Conservation (phyloP, 495 filamentous ascomycete genomes). For the Lasiosphaeria ovina region DNA sequence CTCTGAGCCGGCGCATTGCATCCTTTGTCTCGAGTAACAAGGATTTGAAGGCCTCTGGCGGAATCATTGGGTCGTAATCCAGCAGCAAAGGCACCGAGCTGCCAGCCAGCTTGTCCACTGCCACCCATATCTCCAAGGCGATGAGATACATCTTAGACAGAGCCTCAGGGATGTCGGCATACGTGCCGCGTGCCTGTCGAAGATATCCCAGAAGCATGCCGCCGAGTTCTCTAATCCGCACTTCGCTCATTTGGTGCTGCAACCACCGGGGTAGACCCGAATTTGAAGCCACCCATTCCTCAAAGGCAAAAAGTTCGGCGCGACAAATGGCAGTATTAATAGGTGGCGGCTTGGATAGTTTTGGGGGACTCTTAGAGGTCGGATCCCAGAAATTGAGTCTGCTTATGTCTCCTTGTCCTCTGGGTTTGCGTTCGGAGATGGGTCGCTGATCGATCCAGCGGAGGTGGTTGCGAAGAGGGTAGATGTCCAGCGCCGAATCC, state of each 20-base stretch:
- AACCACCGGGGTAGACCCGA: not conserved
- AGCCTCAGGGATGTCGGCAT: constrained; percentile 47
- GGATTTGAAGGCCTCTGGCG: constrained; percentile 37
- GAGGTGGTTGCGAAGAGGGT: no score
- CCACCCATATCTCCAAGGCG: constrained; percentile 62
- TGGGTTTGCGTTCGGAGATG: no score
- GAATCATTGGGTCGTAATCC: constrained; percentile 53
- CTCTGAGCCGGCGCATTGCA: constrained; percentile 51
- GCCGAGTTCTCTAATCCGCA: constrained; percentile 9
- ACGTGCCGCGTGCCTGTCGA: constrained; percentile 22
- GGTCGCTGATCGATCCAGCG: no score
- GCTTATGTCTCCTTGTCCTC: no score
- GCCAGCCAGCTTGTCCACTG: constrained; percentile 54
- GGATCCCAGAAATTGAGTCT: no score
- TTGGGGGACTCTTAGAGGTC: no score
- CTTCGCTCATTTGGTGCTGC: not conserved
- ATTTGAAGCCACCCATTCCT: not conserved
- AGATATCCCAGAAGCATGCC: constrained; percentile 25
- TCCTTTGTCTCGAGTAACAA: constrained; percentile 47
- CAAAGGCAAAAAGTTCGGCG: no score
- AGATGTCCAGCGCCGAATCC: no score
- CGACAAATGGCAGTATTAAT: no score
- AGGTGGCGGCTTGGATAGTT: no score
- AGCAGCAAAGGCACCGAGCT: constrained; percentile 38
- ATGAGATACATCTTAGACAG: constrained; percentile 61